Conservation (phyloP, 176 grass and related monocot genomes). For the Juncus effusus region DNA sequence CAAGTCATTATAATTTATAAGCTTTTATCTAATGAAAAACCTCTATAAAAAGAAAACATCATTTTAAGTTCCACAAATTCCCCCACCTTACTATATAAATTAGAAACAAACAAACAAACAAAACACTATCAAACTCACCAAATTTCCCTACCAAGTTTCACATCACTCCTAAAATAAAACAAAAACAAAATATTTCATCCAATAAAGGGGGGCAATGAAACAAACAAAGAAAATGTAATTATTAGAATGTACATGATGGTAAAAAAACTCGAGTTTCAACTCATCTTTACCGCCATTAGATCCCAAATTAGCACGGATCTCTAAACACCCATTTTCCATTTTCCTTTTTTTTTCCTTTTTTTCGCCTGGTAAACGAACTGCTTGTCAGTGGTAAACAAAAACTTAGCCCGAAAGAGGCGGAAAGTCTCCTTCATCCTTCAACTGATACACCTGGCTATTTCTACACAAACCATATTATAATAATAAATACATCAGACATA, state of each 20-base stretch:
- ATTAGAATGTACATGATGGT: conserved; percentile 26
- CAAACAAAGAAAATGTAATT: conserved; percentile 2
- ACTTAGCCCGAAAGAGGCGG: conserved; percentile 67
- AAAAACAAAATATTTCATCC: background rate
- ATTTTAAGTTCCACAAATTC: background rate
- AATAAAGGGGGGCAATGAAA: background rate
- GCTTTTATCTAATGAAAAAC: too few species aligned
- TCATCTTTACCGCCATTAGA: background rate
- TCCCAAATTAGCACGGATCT: conserved; percentile 12
- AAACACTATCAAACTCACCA: background rate
- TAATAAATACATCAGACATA: too few species aligned
- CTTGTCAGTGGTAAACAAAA: background rate
- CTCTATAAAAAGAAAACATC: too few species aligned
- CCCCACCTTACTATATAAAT: conserved; percentile 10
- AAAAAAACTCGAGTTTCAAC: background rate
- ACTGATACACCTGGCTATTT: conserved; percentile 49
- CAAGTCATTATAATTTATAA: too few species aligned
- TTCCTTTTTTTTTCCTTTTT: conserved; percentile 10
- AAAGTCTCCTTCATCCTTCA: conserved; percentile 82
- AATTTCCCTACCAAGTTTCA: conserved; percentile 2
- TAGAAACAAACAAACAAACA: background rate
- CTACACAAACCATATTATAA: conserved; percentile 28
- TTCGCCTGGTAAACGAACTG: background rate
- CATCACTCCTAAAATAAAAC: conserved; percentile 7
- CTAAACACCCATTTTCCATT: background rate